phyloP scores from a whole-genome alignment of 2,329 filamentous ascomycete species.

The Penicillium verrucosum region DNA sequence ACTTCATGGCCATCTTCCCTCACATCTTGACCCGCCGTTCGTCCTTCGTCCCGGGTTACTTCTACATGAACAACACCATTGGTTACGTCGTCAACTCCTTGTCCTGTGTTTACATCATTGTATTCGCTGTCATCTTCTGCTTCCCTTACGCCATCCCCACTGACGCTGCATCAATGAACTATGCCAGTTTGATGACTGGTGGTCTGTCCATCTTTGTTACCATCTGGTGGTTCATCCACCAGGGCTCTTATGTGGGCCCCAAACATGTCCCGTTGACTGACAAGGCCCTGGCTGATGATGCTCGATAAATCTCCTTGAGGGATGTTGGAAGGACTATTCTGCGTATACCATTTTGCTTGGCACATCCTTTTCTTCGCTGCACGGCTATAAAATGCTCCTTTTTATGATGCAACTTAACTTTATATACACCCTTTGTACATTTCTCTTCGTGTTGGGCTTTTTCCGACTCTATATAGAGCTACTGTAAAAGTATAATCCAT shows the following conservation, averaged over 20 bases:
- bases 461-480: slow-evolving; percentile 4
- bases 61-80: slow-evolving; percentile 51
- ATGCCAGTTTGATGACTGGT: slow-evolving; percentile 52
- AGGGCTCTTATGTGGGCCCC: slow-evolving; percentile 35
- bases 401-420: slow-evolving; percentile 14
- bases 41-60: slow-evolving; percentile 52
- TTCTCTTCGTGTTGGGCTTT: slow-evolving; percentile 7
- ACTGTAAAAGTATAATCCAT: slow-evolving; percentile 5
- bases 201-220: slow-evolving; percentile 51
- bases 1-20: slow-evolving; percentile 52
- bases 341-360: slow-evolving; percentile 18
- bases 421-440: slow-evolving; percentile 13
- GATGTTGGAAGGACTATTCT: slow-evolving; percentile 6
- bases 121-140: slow-evolving; percentile 60
- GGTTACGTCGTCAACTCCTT: slow-evolving; percentile 51
- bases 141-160: slow-evolving; percentile 53
- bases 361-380: slow-evolving; percentile 9
- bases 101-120: slow-evolving; percentile 52
- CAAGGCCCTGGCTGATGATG: slow-evolving; percentile 32
- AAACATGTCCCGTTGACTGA: slow-evolving; percentile 36
- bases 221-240: slow-evolving; percentile 44
- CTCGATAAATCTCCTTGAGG: slow-evolving; percentile 18
- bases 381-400: slow-evolving; percentile 9
- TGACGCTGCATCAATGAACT: slow-evolving; percentile 52
- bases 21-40: slow-evolving; percentile 52